phyloP scores from a whole-genome alignment of 2,329 filamentous ascomycete species.

The Gyromitra esculenta region DNA sequence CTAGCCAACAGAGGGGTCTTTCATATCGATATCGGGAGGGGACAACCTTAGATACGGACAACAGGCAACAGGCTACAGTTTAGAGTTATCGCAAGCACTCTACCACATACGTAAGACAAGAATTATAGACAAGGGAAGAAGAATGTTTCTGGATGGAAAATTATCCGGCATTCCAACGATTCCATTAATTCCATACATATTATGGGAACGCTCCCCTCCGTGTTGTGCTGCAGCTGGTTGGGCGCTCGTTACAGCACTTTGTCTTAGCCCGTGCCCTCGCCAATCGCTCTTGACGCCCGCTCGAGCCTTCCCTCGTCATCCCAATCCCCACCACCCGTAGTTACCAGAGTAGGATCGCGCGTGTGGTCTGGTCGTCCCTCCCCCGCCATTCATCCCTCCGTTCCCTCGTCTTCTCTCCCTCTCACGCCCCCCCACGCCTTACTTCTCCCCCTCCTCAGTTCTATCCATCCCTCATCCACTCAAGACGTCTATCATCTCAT shows the following conservation, averaged over 20 bases:
- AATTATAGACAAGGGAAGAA: conserved; percentile 4
- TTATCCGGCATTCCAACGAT: conserved; percentile 15
- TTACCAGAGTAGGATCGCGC: conserved; percentile 39
- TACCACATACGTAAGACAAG: conserved; percentile 24
- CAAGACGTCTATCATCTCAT: conserved; percentile 43
- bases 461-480: conserved; percentile 26
- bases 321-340: conserved; percentile 47
- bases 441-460: conserved; percentile 6
- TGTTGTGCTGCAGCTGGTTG: conserved; percentile 36
- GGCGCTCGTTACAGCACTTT: conserved; percentile 33
- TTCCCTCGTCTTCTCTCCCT: conserved; percentile 27
- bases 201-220: conserved; percentile 12
- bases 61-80: conserved; percentile 2
- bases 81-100: conserved; percentile 42
- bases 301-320: conserved; percentile 51
- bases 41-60: conserved; percentile 35
- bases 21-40: conserved; percentile 43
- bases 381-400: conserved; percentile 48
- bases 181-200: conserved; percentile 31
- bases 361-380: conserved; percentile 40
- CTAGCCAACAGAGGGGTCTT: conserved; percentile 29
- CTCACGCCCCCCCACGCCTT: conserved; percentile 6
- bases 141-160: conserved; percentile 21
- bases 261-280: conserved; percentile 52
- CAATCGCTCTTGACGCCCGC: conserved; percentile 52